Base-by-base conservation (phyloP, 1,284 basidiomycete genomes). In the Puccinia triticina region DNA sequence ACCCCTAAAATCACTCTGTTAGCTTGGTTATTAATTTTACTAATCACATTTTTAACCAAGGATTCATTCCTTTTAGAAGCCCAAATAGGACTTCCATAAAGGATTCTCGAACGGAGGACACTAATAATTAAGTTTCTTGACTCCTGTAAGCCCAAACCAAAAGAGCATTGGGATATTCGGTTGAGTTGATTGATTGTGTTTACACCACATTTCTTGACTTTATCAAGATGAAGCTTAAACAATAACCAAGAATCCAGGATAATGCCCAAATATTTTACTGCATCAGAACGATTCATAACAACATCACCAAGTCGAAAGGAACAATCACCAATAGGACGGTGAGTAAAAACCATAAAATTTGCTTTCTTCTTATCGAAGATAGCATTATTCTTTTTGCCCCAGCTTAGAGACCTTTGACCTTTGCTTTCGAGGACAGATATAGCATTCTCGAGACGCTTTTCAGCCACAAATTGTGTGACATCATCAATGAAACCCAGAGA, bases 311-410 rank as follows among this genome's bases (percentile, higher is more conserved):
- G 14, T 26, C n/a, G 26, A 14, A 59, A 59, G 3, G 57, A 14
- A 7, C 26, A 14, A 59, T 5, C 7, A 29, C n/a, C 14, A 14
- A 59, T 14, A 29, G 16, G 10, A 29, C 14, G 2, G n/a, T 59
- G 1, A 29, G n/a, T n/a, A n/a, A n/a, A n/a, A n/a, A n/a, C n/a
- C n/a, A n/a, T n/a, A n/a, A n/a, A n/a, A n/a, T n/a, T 59, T n/a
- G 57, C 57, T 32, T 59, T 59, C 14, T 59, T 59, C n/a, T 59
- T 59, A 32, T 59, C n/a, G 29, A 59, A 59, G n/a, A 59, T 59
- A 32, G 57, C 57, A 59, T 59, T 59, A 21, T 46, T 46, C 14
- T 14, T 46, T 46, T 46, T 46, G 7, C 43, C 43, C 43, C 43
- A 46, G 8, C 29, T 14, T 7, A 59, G 14, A 8, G 57, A 59